Conservation (phyloP, 148 eudicot genomes). For the Camellia granthamiana region DNA sequence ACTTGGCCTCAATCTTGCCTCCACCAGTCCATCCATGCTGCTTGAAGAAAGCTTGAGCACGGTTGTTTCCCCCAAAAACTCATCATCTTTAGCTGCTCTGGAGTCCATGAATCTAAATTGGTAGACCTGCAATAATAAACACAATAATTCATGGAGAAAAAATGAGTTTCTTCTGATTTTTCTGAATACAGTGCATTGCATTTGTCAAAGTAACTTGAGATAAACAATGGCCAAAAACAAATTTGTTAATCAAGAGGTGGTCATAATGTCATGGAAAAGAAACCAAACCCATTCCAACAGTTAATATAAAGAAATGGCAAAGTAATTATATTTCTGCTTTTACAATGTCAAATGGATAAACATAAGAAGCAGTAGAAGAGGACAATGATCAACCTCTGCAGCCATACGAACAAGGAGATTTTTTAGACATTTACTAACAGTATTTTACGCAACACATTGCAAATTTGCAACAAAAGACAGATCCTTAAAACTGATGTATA, state of each 20-base stretch:
- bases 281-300: too few relatives aligned
- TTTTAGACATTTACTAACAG: too few relatives aligned
- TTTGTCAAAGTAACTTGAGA: neutral
- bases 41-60: slow-evolving; percentile 93
- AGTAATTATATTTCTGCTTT: too few relatives aligned
- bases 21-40: slow-evolving; percentile 99
- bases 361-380: too few relatives aligned
- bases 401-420: too few relatives aligned
- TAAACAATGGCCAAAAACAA: neutral
- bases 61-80: slow-evolving; percentile 88
- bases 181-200: neutral
- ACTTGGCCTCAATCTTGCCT: slow-evolving; percentile 93
- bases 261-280: neutral
- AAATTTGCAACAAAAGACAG: neutral
- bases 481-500: neutral
- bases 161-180: neutral
- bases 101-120: slow-evolving; percentile 94
- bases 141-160: neutral
- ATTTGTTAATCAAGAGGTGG: neutral
- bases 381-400: too few relatives aligned
- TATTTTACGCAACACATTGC: too few relatives aligned
- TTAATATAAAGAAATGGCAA: too few relatives aligned
- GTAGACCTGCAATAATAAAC: slow-evolving; percentile 65
- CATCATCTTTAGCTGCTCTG: slow-evolving; percentile 90
- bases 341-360: too few relatives aligned